Evolutionary conservation across 306 rosid species (phyloP), one percentile per base, ranked within the genome.

Genomic region (Ziziphus jujuba): DNA sequence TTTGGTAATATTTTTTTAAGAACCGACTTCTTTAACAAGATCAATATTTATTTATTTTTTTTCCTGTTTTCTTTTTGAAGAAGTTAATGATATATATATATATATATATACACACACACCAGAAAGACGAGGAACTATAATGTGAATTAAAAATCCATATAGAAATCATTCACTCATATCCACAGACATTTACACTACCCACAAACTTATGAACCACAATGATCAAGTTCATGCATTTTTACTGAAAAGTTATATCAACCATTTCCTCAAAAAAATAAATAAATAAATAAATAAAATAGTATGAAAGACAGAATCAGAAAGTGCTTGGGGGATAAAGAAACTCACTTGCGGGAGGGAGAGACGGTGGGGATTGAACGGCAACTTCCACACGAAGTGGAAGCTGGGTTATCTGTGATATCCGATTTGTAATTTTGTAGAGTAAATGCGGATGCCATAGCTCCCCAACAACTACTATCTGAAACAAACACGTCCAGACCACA

Each of bases 401-500:
- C 59, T 71, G 80, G 0, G 78, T 61, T 1, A 70, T 67, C 58
- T 78, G 80, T 40, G 90, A 81, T 23, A 88, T 81, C 63, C 92
- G 87, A 80, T 50, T 72, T 14, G 89, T 77, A 34, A 90, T 73
- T 47, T 87, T 92, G 64, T 84, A 71, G 71, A 90, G 48, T 69
- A 93, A 80, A 70, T 75, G 88, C 0, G 96, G 87, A 72, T 72
- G 82, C 99, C 99, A 90, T 24, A 93, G 79, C 82, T 82, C 91
- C 66, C 87, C 90, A 36, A 93, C 83, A 25, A 97, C 89, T 21
- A 90, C 84, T 14, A 93, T 79, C 86, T 90, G 99, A 77, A 90
- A 85, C 79, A 93, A 34, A 73, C 97, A 93, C 47, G 96, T 90
- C 99, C 97, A 93, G 0, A 93, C 73, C 71, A 90, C 85, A 89